A percentile compares a stretch with the other conserved stretches of the same genome.
These are phyloP conservation scores for Myriosclerotinia curreyana DNA, from an alignment of 2,329 filamentous ascomycete species.

Conservation along the genomic window DNA sequence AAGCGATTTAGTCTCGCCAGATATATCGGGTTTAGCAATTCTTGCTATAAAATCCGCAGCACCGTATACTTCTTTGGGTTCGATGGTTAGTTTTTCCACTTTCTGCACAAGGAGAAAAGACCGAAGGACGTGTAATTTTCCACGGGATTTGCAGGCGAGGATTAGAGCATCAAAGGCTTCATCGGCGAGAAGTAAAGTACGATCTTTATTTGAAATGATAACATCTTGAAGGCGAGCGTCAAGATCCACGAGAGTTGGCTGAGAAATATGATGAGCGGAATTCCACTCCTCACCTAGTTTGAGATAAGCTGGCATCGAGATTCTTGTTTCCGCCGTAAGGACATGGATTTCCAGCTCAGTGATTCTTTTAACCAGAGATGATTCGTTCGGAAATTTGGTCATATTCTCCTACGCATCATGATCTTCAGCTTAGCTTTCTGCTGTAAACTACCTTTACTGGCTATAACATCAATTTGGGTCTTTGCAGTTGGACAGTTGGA, in stretches of 20 bases:
- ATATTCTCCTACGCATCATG: background rate
- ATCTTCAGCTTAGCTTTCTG: background rate
- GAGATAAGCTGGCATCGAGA: background rate
- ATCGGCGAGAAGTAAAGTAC: background rate
- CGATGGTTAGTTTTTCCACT: background rate
- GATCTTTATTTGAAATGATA: background rate
- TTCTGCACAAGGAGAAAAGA: background rate
- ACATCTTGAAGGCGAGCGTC: background rate
- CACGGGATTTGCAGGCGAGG: conserved; percentile 1
- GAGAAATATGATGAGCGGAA: background rate
- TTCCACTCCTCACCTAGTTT: conserved; percentile 1
- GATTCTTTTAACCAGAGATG: background rate
- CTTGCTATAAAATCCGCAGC: background rate
- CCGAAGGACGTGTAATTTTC: background rate
- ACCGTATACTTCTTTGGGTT: background rate
- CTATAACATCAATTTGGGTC: conserved; percentile 7
- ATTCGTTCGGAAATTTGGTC: background rate
- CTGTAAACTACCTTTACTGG: background rate
- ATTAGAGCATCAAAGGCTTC: background rate
- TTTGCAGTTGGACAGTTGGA: background rate
- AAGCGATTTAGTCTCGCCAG: background rate
- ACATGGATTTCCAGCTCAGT: background rate
- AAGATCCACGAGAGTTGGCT: background rate
- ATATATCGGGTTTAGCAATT: background rate
- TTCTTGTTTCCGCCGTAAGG: conserved; percentile 4